Conservation (phyloP, 257 asterid species). For the Solanum okadae region DNA sequence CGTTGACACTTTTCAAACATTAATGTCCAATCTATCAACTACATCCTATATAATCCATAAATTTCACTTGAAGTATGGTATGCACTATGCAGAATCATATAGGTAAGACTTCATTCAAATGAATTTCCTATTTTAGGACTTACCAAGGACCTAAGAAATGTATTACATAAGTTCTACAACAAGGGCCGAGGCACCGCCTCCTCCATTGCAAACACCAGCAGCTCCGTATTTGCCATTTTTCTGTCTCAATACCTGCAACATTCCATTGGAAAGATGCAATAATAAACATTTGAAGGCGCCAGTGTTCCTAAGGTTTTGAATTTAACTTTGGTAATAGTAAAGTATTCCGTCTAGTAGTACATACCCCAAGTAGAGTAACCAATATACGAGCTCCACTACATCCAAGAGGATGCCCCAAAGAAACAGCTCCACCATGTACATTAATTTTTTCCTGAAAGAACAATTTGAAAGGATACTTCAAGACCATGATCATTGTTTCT, state of each 20-base stretch:
- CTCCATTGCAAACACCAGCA: constrained; percentile 94
- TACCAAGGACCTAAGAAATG: neutral
- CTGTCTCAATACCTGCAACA: constrained; percentile 66
- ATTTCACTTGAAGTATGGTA: neutral
- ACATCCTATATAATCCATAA: neutral
- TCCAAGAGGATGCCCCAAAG: constrained; percentile 98
- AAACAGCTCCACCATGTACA: constrained; percentile 93
- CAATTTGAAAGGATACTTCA: neutral
- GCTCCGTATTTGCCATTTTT: constrained; percentile 80
- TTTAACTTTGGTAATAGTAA: neutral
- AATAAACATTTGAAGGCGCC: neutral
- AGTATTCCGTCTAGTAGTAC: neutral
- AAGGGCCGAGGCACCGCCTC: constrained; percentile 97
- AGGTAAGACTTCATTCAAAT: neutral
- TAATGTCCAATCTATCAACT: neutral
- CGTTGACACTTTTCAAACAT: neutral
- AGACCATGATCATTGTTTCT: neutral
- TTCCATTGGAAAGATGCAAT: neutral
- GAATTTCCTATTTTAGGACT: neutral
- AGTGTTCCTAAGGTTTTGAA: neutral
- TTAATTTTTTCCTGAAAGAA: constrained; percentile 72
- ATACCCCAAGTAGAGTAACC: constrained; percentile 94
- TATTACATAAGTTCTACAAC: constrained; percentile 67
- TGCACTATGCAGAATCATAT: neutral
- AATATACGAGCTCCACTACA: constrained; percentile 99